A percentile compares a stretch with the other conserved stretches of the same genome.
Conservation (phyloP, 2,329 filamentous ascomycete genomes). For the Teratosphaeria epicoccoides region DNA sequence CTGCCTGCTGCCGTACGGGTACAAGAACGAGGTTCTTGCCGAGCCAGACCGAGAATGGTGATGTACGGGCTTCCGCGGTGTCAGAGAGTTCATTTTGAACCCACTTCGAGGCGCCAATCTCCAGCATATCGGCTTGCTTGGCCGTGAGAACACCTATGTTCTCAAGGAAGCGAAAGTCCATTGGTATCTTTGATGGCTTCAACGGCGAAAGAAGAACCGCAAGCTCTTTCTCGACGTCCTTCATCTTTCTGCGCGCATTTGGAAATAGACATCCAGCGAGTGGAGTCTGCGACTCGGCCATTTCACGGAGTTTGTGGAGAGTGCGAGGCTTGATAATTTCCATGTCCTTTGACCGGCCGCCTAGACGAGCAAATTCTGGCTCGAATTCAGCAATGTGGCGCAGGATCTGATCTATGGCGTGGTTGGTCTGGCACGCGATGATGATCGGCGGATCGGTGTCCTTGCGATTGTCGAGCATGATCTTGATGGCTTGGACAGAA, state of each 20-base stretch:
- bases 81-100: constrained; percentile 18
- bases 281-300: constrained; percentile 17
- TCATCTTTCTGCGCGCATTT: constrained; percentile 33
- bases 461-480: constrained; percentile 51
- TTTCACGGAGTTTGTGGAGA: constrained; percentile 50
- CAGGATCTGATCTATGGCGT: constrained; percentile 76
- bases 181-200: constrained; percentile 30
- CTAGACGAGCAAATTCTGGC: constrained; percentile 53
- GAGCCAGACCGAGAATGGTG: constrained; percentile 46
- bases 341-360: constrained; percentile 56
- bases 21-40: constrained; percentile 41
- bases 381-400: constrained; percentile 53
- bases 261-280: constrained; percentile 32
- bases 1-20: constrained; percentile 33
- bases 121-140: constrained; percentile 53
- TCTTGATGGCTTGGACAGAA: constrained; percentile 59
- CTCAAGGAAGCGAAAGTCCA: constrained; percentile 47
- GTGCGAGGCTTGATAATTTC: constrained; percentile 54
- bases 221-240: constrained; percentile 33
- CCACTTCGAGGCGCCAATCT: constrained; percentile 35
- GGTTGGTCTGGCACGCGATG: constrained; percentile 79
- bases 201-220: constrained; percentile 35
- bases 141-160: constrained; percentile 49
- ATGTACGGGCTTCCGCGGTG: constrained; percentile 12
- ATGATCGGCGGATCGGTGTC: constrained; percentile 57